phyloP scores from a whole-genome alignment of 116 monocot genomes.

The Cymodocea nodosa region DNA sequence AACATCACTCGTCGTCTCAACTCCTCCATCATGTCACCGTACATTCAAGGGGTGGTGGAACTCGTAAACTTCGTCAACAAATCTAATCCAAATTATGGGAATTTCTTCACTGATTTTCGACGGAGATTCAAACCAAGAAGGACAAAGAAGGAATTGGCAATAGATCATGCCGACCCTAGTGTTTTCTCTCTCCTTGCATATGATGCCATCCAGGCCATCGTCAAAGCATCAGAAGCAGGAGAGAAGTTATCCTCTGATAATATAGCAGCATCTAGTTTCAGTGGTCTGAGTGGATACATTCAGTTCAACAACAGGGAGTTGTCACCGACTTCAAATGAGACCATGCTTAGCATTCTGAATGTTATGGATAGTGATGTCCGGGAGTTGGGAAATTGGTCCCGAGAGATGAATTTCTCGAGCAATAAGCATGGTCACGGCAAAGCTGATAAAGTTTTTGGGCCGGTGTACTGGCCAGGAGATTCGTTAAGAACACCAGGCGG shows the following conservation, averaged over 20 bases:
- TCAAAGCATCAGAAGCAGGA: background rate
- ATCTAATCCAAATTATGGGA: too few relatives aligned
- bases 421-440: background rate
- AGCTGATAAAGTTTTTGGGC: background rate
- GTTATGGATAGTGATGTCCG: conserved; percentile 23
- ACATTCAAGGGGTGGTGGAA: too few relatives aligned
- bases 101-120: too few relatives aligned
- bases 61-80: too few relatives aligned
- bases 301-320: background rate
- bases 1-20: too few relatives aligned
- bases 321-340: background rate
- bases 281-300: conserved; percentile 19
- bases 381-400: conserved; percentile 22
- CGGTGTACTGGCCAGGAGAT: background rate
- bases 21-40: too few relatives aligned
- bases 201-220: conserved; percentile 21
- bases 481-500: background rate
- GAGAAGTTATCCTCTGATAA: background rate
- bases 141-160: too few relatives aligned
- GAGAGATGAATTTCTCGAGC: conserved; percentile 9
- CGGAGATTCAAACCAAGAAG: too few relatives aligned
- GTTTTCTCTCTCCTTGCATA: conserved; percentile 11
- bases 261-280: background rate
- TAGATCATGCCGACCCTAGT: too few relatives aligned
- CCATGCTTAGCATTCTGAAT: background rate